phyloP scores from a whole-genome alignment of 805 yeast genomes.

The Monosporozyma servazzii region DNA sequence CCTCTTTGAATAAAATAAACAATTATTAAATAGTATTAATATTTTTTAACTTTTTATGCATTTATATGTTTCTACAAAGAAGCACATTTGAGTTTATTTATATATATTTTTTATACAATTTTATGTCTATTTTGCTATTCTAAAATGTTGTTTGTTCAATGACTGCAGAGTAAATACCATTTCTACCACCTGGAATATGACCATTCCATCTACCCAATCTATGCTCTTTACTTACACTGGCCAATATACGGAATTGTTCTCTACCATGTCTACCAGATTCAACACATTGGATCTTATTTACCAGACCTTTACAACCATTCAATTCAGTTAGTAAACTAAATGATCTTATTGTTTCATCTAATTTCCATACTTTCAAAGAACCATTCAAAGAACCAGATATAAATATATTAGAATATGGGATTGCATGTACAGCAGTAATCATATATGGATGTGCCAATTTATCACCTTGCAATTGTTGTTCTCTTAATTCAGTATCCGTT shows the following conservation, averaged over 20 bases:
- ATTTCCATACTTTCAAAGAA: conserved; percentile 63
- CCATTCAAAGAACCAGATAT: conserved; percentile 89
- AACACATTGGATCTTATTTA: conserved; percentile 51
- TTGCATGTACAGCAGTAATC: conserved; percentile 72
- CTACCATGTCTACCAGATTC: conserved; percentile 45
- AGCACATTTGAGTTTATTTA: neutral
- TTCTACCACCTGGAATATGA: conserved; percentile 56
- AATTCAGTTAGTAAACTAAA: conserved; percentile 52
- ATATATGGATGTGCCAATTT: conserved; percentile 59
- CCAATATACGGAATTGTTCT: conserved; percentile 47
- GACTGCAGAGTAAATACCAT: conserved; percentile 54
- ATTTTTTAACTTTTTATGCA: neutral
- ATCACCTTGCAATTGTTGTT: conserved; percentile 48
- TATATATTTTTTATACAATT: neutral
- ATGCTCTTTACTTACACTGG: conserved; percentile 75
- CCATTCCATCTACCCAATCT: conserved; percentile 80
- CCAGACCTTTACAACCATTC: conserved; percentile 56
- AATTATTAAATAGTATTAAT: neutral
- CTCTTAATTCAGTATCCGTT: conserved; percentile 28
- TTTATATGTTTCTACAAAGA: neutral
- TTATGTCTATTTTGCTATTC: conserved; percentile 1
- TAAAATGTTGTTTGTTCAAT: conserved; percentile 33
- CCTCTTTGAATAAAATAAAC: neutral
- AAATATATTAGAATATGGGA: conserved; percentile 79
- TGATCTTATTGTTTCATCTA: conserved; percentile 53